Conservation (phyloP, 2,329 filamentous ascomycete genomes). For the Paecilomyces formosus region DNA sequence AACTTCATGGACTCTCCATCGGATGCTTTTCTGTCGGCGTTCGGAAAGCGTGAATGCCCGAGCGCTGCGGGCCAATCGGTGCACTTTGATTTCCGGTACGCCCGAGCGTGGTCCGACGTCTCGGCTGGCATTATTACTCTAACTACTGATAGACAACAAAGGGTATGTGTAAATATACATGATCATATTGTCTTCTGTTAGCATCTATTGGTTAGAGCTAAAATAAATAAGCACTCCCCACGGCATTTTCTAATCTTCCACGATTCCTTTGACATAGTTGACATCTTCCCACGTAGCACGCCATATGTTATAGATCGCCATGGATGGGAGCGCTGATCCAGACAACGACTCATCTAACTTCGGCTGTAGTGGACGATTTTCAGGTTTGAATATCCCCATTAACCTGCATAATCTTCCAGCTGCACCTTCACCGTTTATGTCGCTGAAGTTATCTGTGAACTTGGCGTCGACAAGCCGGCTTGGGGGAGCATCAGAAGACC, state of each 20-base stretch:
- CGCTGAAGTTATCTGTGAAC: background rate
- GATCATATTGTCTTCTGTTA: background rate
- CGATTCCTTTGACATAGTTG: conserved; percentile 1
- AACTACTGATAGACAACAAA: background rate
- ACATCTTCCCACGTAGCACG: background rate
- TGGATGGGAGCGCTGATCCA: background rate
- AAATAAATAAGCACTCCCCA: no score
- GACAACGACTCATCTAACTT: background rate
- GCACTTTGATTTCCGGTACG: background rate
- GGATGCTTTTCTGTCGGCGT: background rate
- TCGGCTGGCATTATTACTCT: background rate
- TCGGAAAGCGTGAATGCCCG: background rate
- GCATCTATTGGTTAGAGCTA: background rate
- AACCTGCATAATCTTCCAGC: background rate
- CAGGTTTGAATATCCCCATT: background rate
- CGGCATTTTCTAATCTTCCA: background rate
- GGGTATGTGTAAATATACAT: background rate
- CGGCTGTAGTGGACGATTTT: no score
- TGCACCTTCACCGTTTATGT: background rate
- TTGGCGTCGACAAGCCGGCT: background rate
- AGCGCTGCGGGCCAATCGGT: background rate
- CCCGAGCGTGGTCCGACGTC: background rate
- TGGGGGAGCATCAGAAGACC: background rate
- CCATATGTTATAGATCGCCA: background rate
- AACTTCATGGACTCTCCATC: background rate